phyloP scores from a whole-genome alignment of 768 basidiomycete species.

The Neoboletus subvelutipes region DNA sequence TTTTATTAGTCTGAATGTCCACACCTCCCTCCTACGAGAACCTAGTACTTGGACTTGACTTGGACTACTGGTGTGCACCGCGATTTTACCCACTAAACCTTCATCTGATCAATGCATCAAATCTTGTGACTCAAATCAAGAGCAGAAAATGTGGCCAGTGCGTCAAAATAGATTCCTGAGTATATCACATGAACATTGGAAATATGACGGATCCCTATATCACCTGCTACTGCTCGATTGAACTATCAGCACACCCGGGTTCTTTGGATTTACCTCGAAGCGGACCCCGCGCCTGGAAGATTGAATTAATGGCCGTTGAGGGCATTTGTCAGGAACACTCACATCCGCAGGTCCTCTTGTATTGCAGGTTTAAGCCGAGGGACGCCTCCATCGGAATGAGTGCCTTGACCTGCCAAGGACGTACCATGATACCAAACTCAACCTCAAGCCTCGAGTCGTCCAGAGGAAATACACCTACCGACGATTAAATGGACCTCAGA shows the following conservation, averaged over 20 bases:
- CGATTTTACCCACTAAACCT: too few relatives aligned
- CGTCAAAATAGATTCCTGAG: neutral
- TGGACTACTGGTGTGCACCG: neutral
- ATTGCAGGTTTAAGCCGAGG: slow-evolving; percentile 91
- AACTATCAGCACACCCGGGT: slow-evolving; percentile 83
- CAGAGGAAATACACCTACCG: slow-evolving; percentile 46
- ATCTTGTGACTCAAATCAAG: neutral
- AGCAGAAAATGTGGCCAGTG: neutral
- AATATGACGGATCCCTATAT: neutral
- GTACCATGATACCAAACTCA: neutral
- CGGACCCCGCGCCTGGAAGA: slow-evolving; percentile 60
- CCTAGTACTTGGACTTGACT: neutral
- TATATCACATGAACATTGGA: neutral
- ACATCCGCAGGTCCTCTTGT: slow-evolving; percentile 78
- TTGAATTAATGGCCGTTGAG: neutral
- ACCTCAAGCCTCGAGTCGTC: neutral
- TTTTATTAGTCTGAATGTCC: too few relatives aligned
- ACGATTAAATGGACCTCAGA: slow-evolving; percentile 77
- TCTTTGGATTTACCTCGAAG: slow-evolving; percentile 75
- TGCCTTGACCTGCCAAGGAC: slow-evolving; percentile 66
- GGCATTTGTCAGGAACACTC: slow-evolving; percentile 15
- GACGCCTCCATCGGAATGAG: slow-evolving; percentile 74
- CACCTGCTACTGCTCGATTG: slow-evolving; percentile 28
- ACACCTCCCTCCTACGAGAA: neutral
- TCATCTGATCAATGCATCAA: too few relatives aligned